A percentile compares a stretch with the other conserved stretches of the same genome.
Evolutionary conservation across 305 asterid species (phyloP).

Genomic region (Plantago coronopus): DNA sequence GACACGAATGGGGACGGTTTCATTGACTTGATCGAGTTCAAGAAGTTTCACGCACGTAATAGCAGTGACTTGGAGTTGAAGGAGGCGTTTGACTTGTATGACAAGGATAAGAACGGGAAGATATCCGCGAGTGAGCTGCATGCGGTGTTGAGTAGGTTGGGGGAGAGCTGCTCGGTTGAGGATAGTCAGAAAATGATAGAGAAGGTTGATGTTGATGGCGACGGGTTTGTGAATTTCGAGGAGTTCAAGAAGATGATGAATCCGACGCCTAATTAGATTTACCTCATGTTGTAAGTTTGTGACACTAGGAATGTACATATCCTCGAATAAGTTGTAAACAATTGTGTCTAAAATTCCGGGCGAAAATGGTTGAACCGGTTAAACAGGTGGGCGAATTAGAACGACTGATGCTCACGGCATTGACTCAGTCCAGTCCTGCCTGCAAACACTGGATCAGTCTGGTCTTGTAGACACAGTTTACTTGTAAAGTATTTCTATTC

Average conservation of each 20-base stretch:
- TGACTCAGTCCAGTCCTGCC: too few relatives aligned
- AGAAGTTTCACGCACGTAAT: neutral
- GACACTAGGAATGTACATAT: neutral
- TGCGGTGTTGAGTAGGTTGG: neutral
- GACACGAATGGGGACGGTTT: conserved; percentile 4
- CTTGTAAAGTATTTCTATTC: too few relatives aligned
- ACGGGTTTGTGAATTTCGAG: neutral
- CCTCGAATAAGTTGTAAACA: neutral
- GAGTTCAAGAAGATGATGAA: neutral
- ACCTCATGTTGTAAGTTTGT: too few relatives aligned
- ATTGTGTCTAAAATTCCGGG: too few relatives aligned
- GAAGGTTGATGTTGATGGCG: neutral
- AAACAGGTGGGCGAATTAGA: too few relatives aligned
- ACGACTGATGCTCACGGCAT: too few relatives aligned
- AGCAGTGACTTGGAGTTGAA: neutral
- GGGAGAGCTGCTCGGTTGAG: neutral
- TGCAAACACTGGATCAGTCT: too few relatives aligned
- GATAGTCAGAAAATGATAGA: neutral
- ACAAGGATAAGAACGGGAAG: neutral
- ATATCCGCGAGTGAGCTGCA: neutral
- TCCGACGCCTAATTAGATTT: neutral
- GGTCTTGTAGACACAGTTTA: too few relatives aligned
- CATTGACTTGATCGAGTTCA: conserved; percentile 6
- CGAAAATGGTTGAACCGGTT: too few relatives aligned
- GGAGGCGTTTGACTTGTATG: neutral